Percentiles rank a stretch among this genome's conserved stretches.
Conservation (phyloP, 495 filamentous ascomycete species). For the Ramalina intermedia region DNA sequence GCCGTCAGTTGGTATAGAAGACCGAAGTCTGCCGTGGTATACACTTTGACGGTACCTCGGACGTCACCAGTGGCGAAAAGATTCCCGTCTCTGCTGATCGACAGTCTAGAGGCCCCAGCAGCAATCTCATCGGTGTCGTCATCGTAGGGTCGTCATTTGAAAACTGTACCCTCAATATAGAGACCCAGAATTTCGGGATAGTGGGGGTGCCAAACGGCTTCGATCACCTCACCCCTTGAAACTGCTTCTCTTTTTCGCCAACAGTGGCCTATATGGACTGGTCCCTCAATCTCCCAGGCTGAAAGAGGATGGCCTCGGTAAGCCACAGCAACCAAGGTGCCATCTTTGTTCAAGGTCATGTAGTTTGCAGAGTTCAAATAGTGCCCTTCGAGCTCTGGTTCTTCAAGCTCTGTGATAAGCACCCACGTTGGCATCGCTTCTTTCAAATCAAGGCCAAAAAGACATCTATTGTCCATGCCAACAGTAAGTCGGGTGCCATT, state of each 20-base stretch:
- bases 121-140: slow-evolving; percentile 11
- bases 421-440: slow-evolving; percentile 9
- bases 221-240: slow-evolving; percentile 15
- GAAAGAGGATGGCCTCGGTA: slow-evolving; percentile 19
- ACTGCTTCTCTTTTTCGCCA: slow-evolving; percentile 11
- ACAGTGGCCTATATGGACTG: slow-evolving; percentile 18
- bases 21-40: slow-evolving; percentile 10
- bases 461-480: slow-evolving; percentile 10
- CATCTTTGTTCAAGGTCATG: slow-evolving; percentile 16
- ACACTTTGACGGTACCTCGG: slow-evolving; percentile 15
- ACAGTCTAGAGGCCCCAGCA: slow-evolving; percentile 11
- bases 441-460: slow-evolving; percentile 10
- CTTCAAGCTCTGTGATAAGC: slow-evolving; percentile 14
- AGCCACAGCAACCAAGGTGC: slow-evolving; percentile 13
- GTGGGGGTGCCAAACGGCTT: slow-evolving; percentile 17
- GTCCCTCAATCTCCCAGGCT: slow-evolving; percentile 16
- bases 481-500: slow-evolving; percentile 10
- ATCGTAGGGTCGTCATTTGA: slow-evolving; percentile 19
- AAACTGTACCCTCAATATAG: slow-evolving; percentile 17
- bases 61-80: slow-evolving; percentile 17
- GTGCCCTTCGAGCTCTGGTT: slow-evolving; percentile 15
- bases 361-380: slow-evolving; percentile 12
- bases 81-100: slow-evolving; percentile 16
- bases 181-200: slow-evolving; percentile 15
- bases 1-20: slow-evolving; percentile 15